phyloP scores from a whole-genome alignment of 148 eudicot species.

The Dysphania ambrosioides region DNA sequence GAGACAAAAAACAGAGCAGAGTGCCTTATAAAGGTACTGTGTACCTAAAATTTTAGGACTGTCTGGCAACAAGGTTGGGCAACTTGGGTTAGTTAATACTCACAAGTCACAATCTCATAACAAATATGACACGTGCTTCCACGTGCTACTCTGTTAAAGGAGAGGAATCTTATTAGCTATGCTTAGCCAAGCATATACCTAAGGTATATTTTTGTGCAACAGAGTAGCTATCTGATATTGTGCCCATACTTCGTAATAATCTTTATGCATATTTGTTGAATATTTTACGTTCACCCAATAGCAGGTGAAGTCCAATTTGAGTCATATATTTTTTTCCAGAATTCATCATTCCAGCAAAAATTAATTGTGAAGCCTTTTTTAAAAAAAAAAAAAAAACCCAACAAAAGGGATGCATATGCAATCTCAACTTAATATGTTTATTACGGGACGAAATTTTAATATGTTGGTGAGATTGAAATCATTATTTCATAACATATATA shows the following conservation, averaged over 20 bases:
- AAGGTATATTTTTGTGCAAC: background rate
- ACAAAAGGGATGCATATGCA: too few species aligned
- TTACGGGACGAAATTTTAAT: too few species aligned
- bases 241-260: background rate
- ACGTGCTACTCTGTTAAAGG: slow-evolving; percentile 10
- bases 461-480: too few species aligned
- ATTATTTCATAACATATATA: too few species aligned
- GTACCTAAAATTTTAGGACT: slow-evolving; percentile 1
- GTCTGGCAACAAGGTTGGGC: slow-evolving; percentile 10
- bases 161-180: slow-evolving; percentile 4
- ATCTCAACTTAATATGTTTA: too few species aligned
- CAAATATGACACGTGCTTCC: slow-evolving; percentile 15
- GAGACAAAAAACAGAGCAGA: background rate
- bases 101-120: background rate
- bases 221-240: background rate
- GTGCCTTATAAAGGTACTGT: background rate
- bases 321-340: too few species aligned
- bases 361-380: too few species aligned
- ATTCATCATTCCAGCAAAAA: background rate
- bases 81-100: background rate
- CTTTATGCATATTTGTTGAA: background rate
- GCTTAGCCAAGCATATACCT: background rate
- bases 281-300: too few species aligned
- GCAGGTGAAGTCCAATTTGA: too few species aligned
- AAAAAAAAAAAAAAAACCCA: too few species aligned